Evolutionary conservation across 495 filamentous ascomycete genomes (phyloP).

Genomic region (Cudoniella acicularis): DNA sequence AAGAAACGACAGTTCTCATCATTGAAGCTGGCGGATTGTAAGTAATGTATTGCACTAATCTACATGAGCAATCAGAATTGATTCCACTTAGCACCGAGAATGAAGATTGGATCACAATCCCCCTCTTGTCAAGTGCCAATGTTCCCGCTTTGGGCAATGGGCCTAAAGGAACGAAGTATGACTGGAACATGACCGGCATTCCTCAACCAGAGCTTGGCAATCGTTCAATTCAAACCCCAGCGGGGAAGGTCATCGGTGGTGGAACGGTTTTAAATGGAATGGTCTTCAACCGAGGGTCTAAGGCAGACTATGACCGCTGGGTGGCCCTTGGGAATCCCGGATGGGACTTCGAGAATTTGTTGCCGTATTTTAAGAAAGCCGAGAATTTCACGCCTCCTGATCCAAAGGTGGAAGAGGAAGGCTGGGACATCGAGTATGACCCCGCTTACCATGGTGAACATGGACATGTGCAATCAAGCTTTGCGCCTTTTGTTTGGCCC

Average conservation of each 20-base stretch:
- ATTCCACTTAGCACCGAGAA: neutral
- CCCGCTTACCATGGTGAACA: neutral
- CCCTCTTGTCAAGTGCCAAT: neutral
- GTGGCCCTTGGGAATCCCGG: slow-evolving; percentile 49
- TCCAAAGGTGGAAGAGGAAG: neutral
- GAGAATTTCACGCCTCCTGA: slow-evolving; percentile 27
- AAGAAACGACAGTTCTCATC: neutral
- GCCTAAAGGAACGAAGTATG: neutral
- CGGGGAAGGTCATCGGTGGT: slow-evolving; percentile 42
- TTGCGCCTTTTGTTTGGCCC: slow-evolving; percentile 5
- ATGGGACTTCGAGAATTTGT: slow-evolving; percentile 26
- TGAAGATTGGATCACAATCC: slow-evolving; percentile 1
- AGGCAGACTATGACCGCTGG: slow-evolving; percentile 55
- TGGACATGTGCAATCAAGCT: slow-evolving; percentile 3
- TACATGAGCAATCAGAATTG: neutral
- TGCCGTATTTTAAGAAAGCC: slow-evolving; percentile 26
- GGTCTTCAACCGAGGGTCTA: slow-evolving; percentile 39
- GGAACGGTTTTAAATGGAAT: slow-evolving; percentile 46
- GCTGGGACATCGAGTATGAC: neutral
- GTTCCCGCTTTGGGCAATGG: neutral
- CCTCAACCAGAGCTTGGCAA: slow-evolving; percentile 39
- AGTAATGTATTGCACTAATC: neutral
- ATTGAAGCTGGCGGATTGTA: slow-evolving; percentile 3
- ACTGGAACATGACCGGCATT: slow-evolving; percentile 27
- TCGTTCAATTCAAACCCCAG: slow-evolving; percentile 30